Conservation (phyloP, 2,329 filamentous ascomycete genomes). For the Aureobasidium uvarum region DNA sequence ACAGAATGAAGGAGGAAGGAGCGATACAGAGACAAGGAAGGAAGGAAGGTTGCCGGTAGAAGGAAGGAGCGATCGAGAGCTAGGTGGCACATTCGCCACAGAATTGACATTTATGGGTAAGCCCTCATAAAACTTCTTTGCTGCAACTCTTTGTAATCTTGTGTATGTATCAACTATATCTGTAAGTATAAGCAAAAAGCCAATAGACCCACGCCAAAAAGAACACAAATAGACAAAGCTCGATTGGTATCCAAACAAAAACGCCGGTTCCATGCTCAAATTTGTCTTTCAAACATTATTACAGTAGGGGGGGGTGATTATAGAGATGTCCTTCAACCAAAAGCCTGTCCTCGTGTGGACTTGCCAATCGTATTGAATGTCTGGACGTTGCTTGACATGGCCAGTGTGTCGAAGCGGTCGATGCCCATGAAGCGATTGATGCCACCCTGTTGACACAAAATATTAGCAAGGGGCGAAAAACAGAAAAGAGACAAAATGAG, state of each 20-base stretch:
- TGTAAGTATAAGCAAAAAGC: background rate
- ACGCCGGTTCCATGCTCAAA: conserved; percentile 1
- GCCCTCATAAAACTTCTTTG: no score
- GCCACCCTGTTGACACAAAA: conserved; percentile 28
- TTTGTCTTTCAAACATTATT: conserved; percentile 12
- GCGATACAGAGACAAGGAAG: no score
- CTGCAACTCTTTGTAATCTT: background rate
- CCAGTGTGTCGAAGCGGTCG: conserved; percentile 49
- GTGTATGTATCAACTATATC: background rate
- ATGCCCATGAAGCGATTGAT: conserved; percentile 41
- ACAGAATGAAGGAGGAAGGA: no score
- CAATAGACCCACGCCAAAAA: background rate
- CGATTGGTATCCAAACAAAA: background rate
- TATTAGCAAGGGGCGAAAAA: background rate
- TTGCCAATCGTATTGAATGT: conserved; percentile 46
- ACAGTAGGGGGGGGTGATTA: background rate
- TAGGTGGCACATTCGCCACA: no score
- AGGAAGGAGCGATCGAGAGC: no score
- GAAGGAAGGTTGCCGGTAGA: no score
- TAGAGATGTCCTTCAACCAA: background rate
- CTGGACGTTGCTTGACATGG: conserved; percentile 35
- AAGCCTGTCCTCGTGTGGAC: conserved; percentile 8
- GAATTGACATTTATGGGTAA: no score
- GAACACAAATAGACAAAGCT: background rate
- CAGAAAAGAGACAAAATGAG: background rate